Evolutionary conservation across 441 rosid species (phyloP).

Genomic region (Jatropha multifida): DNA sequence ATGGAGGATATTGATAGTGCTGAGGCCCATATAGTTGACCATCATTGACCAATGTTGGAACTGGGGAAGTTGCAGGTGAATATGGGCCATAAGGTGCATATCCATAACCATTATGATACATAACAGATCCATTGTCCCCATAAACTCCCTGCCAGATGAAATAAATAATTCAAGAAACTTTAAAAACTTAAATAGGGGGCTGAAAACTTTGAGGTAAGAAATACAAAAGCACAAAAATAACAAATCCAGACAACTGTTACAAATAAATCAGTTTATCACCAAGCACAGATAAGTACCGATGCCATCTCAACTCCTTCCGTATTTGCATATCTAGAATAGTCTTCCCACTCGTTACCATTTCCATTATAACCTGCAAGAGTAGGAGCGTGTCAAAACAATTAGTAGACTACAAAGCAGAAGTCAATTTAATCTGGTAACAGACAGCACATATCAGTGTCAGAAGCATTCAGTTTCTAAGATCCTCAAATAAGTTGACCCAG

Average conservation of each 20-base stretch:
- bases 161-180: too few species aligned
- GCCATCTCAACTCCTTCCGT: slow-evolving; percentile 64
- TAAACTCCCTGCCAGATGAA: slow-evolving; percentile 48
- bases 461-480: background rate
- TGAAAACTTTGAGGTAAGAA: background rate
- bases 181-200: background rate
- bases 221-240: background rate
- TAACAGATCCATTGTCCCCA: slow-evolving; percentile 62
- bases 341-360: slow-evolving; percentile 57
- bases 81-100: slow-evolving; percentile 65
- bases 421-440: too few species aligned
- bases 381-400: background rate
- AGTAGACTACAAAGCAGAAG: too few species aligned
- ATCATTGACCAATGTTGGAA: slow-evolving; percentile 66
- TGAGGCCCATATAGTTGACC: slow-evolving; percentile 75
- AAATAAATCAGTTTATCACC: background rate
- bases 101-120: slow-evolving; percentile 68
- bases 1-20: slow-evolving; percentile 75
- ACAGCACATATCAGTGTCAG: background rate
- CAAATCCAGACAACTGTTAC: background rate
- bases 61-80: slow-evolving; percentile 72
- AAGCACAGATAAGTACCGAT: slow-evolving; percentile 38
- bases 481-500: too few species aligned
- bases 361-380: slow-evolving; percentile 39
- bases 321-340: slow-evolving; percentile 49